Base-by-base conservation (phyloP, 495 filamentous ascomycete species). In the Lasiosphaeris hirsuta region DNA sequence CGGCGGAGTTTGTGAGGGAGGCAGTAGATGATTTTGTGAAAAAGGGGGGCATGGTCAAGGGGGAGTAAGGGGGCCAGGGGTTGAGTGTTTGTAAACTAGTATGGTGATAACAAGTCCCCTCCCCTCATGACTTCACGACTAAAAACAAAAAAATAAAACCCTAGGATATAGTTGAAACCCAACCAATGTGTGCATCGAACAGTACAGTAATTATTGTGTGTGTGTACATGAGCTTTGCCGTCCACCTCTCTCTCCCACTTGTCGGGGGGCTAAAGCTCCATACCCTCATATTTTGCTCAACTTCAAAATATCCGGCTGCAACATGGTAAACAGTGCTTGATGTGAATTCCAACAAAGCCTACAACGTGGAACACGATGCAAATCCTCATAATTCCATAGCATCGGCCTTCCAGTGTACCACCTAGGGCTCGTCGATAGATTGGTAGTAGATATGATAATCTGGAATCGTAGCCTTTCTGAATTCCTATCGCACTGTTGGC, bases 1-100 rank as follows among this genome's bases (percentile, higher is more conserved):
- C 61, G 7, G 70, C 51, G 2, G 60, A 58, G 7, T 61, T 73
- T 45, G 65, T 73, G 15, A 4, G 41, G 34, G 67, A 71, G 47
- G 70, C 70, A 6, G 66, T 64, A 19, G 62, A 56, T 10, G 43
- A 48, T 40, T 70, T 72, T 54, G 40, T 35, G n/a, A 51, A 36
- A 10, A 54, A 43, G 38, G 43, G 42, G 53, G 23, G 39, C 39
- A 7, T 4, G 46, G 43, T 23, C 10, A 3, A 4, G 17, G 14
- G 18, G 43, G 15, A 11, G 0, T 45, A 23, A 45, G 43, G 43
- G 18, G 43, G n/a, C n/a, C n/a, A n/a, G 7, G 8, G 10, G 2
- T 30, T 0, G 14, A n/a, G 37, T 39, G 3, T 53, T 53, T 37
- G 17, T 41, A 53, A 9, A 7, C 11, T 43, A 10, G 42, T 18